Evolutionary conservation across 768 basidiomycete genomes (phyloP).

Genomic region (Albatrellus ellisii): DNA sequence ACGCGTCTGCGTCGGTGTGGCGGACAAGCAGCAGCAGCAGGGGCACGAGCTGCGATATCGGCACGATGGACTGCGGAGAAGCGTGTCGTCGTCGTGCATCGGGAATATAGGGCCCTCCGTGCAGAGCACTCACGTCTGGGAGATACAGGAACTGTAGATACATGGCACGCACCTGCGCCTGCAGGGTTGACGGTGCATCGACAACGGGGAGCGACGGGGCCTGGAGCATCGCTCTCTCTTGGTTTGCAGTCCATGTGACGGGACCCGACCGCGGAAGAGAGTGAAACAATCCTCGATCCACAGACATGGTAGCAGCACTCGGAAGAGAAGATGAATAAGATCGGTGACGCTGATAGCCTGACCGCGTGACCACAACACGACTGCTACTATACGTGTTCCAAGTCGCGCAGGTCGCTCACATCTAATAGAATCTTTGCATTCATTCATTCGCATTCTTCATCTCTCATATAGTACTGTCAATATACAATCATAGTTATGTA

Average conservation of each 20-base stretch:
- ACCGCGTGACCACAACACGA: too few species aligned
- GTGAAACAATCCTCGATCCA: too few species aligned
- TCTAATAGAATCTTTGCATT: too few species aligned
- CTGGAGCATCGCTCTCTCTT: background rate
- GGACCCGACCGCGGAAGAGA: too few species aligned
- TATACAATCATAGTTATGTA: too few species aligned
- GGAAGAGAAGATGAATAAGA: too few species aligned
- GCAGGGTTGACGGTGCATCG: background rate
- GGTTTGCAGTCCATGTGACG: background rate
- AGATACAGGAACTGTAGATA: background rate
- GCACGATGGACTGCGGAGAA: conserved; percentile 51
- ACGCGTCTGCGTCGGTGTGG: conserved; percentile 18
- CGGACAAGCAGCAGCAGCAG: conserved; percentile 43
- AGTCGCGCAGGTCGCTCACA: too few species aligned
- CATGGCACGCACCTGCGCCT: background rate
- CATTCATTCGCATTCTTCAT: too few species aligned
- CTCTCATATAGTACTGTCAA: too few species aligned
- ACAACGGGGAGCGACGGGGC: background rate
- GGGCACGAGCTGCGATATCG: conserved; percentile 41
- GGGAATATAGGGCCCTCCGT: background rate
- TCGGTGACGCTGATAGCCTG: too few species aligned
- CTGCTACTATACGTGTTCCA: too few species aligned
- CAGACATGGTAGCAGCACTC: too few species aligned
- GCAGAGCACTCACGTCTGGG: background rate
- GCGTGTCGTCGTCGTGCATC: background rate